Conservation (phyloP, 768 basidiomycete species). For the Psilocybe azurescens region DNA sequence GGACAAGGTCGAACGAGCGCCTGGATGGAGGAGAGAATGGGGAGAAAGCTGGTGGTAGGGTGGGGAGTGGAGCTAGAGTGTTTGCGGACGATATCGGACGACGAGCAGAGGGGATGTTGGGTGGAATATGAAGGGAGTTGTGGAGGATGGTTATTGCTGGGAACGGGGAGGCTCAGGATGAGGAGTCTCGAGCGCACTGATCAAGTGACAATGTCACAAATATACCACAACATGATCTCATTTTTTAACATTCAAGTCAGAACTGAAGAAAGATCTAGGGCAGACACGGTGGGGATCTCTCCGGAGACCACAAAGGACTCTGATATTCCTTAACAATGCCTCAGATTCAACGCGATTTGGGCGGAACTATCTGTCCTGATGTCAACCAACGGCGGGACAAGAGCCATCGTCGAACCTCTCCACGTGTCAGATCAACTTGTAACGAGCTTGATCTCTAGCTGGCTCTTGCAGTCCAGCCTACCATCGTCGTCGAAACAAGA, state of each 20-base stretch:
- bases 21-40: constrained; percentile 2
- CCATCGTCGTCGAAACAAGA: constrained; percentile 5
- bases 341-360: constrained; percentile 1
- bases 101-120: constrained; percentile 5
- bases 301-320: neutral
- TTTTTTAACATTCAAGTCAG: neutral
- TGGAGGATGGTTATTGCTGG: constrained; percentile 19
- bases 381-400: constrained; percentile 4
- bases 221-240: constrained; percentile 30
- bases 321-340: neutral
- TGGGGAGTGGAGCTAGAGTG: constrained; percentile 15
- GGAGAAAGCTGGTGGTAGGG: constrained; percentile 12
- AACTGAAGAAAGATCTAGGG: neutral
- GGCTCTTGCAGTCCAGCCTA: neutral
- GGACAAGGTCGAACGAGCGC: constrained; percentile 14
- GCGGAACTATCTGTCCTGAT: constrained; percentile 5
- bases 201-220: constrained; percentile 42
- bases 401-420: constrained; percentile 13
- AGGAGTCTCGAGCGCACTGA: constrained; percentile 26
- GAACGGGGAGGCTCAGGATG: constrained; percentile 24
- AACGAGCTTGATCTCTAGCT: too few species aligned
- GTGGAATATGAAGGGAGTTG: constrained; percentile 12
- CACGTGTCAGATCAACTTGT: constrained; percentile 3
- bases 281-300: constrained; percentile 5
- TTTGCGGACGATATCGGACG: constrained; percentile 17